A percentile compares a stretch with the other conserved stretches of the same genome.
phyloP scores from a whole-genome alignment of 2,329 filamentous ascomycete species.

The Teratosphaeria zuluensis region DNA sequence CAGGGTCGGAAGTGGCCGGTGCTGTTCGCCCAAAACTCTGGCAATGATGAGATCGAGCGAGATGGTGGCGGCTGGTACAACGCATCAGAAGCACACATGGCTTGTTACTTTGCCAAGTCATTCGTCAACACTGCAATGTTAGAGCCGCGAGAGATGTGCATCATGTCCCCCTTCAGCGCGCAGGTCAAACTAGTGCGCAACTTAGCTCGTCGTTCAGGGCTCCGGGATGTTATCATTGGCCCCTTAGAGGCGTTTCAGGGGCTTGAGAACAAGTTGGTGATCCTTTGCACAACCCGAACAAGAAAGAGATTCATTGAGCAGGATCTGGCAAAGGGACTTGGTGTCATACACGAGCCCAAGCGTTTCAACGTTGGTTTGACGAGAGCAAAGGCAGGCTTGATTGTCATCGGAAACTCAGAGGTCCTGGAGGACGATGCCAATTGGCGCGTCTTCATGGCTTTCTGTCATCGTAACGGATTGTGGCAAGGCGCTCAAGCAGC shows the following conservation, averaged over 20 bases:
- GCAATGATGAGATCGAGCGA: conserved; percentile 16
- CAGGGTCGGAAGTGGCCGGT: conserved; percentile 12
- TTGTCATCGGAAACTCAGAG: conserved; percentile 17
- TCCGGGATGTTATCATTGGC: conserved; percentile 12
- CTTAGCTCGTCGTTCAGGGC: conserved; percentile 5
- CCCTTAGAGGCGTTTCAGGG: conserved; percentile 21
- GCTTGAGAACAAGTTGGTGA: conserved; percentile 16
- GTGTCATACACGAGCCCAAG: conserved; percentile 16
- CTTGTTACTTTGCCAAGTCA: conserved; percentile 11
- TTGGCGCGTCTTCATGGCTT: conserved; percentile 16
- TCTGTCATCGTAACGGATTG: conserved; percentile 13
- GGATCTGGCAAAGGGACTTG: conserved; percentile 14
- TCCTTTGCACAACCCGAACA: conserved; percentile 20
- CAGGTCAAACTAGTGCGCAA: conserved; percentile 16
- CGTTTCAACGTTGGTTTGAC: conserved; percentile 20
- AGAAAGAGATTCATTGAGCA: conserved; percentile 17
- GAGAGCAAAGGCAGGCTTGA: conserved; percentile 15
- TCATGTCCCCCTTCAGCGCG: conserved; percentile 20
- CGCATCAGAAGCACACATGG: conserved; percentile 11
- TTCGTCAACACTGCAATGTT: conserved; percentile 10
- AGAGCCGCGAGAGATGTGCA: conserved; percentile 13
- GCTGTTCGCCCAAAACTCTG: conserved; percentile 11
- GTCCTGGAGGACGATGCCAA: conserved; percentile 13
- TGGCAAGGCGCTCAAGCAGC: background rate
- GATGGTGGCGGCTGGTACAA: conserved; percentile 22